phyloP scores from a whole-genome alignment of 305 asterid species.

The Caryopteris hybrid region DNA sequence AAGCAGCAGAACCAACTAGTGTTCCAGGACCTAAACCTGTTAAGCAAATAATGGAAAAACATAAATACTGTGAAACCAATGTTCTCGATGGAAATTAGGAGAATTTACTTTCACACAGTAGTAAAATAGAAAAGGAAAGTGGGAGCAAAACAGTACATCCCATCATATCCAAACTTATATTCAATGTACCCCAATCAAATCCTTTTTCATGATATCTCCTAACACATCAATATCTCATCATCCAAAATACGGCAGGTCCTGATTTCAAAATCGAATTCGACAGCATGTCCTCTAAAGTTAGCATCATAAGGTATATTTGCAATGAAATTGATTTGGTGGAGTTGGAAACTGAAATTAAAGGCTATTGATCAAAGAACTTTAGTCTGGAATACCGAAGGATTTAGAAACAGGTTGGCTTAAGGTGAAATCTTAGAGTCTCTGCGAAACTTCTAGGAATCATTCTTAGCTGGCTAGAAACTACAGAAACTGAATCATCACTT shows the following conservation, averaged over 20 bases:
- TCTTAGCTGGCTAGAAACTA: background rate
- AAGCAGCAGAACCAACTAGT: slow-evolving; percentile 95
- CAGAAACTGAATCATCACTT: background rate
- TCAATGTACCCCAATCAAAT: background rate
- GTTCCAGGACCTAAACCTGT: slow-evolving; percentile 94
- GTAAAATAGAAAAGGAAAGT: background rate
- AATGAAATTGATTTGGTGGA: background rate
- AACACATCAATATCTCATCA: background rate
- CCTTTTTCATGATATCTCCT: background rate
- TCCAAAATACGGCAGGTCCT: background rate
- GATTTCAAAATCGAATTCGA: background rate
- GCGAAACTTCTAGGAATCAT: background rate
- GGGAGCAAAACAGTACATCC: background rate
- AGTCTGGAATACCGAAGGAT: background rate
- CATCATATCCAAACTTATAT: background rate
- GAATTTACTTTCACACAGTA: background rate
- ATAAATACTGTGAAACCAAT: background rate
- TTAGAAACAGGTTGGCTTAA: background rate
- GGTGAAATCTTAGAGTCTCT: background rate
- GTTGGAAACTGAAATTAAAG: background rate
- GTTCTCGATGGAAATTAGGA: background rate
- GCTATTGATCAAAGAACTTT: background rate
- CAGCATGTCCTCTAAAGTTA: too few species aligned
- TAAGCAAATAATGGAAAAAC: background rate
- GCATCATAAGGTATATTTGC: too few species aligned